Evolutionary conservation across 2,329 filamentous ascomycete genomes (phyloP).

Genomic region (Ramularia collo-cygni): DNA sequence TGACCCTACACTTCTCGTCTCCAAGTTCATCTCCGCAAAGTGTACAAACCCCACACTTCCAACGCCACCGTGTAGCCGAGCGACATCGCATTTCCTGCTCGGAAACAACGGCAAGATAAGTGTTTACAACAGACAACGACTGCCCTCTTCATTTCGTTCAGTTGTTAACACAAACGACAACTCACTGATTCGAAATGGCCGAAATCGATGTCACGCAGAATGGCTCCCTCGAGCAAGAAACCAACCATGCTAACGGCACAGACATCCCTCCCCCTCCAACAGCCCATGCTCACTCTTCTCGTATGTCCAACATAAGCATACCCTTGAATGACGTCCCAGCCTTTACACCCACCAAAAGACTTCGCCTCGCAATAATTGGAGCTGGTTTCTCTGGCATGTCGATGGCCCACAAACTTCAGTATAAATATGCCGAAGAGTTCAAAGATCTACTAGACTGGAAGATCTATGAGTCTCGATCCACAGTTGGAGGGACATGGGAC

Average conservation of each 20-base stretch:
- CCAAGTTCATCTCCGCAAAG: too few species aligned
- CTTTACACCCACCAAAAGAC: constrained; percentile 12
- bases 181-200: too few species aligned
- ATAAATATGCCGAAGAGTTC: constrained; percentile 25
- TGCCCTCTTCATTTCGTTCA: too few species aligned
- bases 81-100: too few species aligned
- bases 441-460: constrained; percentile 27
- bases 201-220: neutral
- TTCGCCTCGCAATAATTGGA: constrained; percentile 25
- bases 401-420: constrained; percentile 34
- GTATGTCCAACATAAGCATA: constrained; percentile 10
- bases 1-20: too few species aligned
- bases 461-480: constrained; percentile 35
- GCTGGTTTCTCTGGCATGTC: constrained; percentile 33
- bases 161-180: too few species aligned
- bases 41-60: too few species aligned
- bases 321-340: constrained; percentile 14
- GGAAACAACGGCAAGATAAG: too few species aligned
- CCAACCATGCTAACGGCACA: neutral
- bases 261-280: constrained; percentile 1
- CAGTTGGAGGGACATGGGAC: constrained; percentile 34
- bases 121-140: too few species aligned
- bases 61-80: too few species aligned
- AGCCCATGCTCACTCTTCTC: constrained; percentile 3
- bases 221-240: constrained; percentile 1